A percentile compares a stretch with the other conserved stretches of the same genome.
phyloP scores from a whole-genome alignment of 129 eudicot genomes.

The Tagetes erecta region DNA sequence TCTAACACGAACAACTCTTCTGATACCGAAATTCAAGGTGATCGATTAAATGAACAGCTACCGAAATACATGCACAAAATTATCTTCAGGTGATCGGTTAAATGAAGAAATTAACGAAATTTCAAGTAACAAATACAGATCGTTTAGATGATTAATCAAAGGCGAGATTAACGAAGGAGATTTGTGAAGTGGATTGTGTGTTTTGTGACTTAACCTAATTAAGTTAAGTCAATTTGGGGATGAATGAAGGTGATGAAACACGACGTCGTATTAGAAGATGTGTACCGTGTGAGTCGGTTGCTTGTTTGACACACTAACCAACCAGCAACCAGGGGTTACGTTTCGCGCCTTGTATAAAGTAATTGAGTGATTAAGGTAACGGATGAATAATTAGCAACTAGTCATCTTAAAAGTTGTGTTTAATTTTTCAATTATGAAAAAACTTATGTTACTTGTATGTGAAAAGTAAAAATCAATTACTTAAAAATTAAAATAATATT shows the following conservation, averaged over 20 bases:
- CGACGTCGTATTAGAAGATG: slow-evolving; percentile 28
- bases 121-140: slow-evolving; percentile 8
- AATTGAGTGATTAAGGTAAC: no score
- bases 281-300: slow-evolving; percentile 21
- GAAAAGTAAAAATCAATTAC: no score
- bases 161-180: slow-evolving; percentile 1
- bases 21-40: not conserved
- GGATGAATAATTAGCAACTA: no score
- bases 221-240: slow-evolving; percentile 5
- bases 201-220: slow-evolving; percentile 26
- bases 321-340: not conserved
- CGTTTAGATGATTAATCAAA: slow-evolving; percentile 19
- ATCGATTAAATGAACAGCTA: not conserved
- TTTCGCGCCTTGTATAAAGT: slow-evolving; percentile 33
- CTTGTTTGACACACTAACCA: slow-evolving; percentile 25
- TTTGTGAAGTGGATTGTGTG: slow-evolving; percentile 13
- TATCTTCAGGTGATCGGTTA: slow-evolving; percentile 13
- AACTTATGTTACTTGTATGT: no score
- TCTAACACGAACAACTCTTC: slow-evolving; percentile 17
- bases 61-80: not conserved
- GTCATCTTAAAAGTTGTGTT: no score
- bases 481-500: no score
- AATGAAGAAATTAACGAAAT: not conserved
- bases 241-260: not conserved
- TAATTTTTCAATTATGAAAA: no score